phyloP scores from a whole-genome alignment of 2,329 filamentous ascomycete genomes.

The Botrytis hyacinthi region DNA sequence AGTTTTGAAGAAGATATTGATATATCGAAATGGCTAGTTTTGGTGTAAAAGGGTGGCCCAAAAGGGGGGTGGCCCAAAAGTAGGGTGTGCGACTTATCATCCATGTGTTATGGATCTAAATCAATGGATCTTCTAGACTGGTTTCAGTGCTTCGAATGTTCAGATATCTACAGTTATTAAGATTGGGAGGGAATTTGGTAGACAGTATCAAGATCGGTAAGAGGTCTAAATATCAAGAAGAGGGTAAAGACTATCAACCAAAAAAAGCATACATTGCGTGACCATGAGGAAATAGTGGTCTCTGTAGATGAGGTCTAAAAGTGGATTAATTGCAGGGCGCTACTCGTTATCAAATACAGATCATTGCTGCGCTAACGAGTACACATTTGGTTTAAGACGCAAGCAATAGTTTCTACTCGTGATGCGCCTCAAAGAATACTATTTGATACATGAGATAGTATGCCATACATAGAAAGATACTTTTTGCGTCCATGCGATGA shows the following conservation, averaged over 20 bases:
- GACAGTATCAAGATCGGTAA: not conserved
- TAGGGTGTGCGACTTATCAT: too few relatives aligned
- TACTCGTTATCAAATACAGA: not conserved
- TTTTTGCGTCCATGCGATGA: not conserved
- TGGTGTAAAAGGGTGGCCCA: too few relatives aligned
- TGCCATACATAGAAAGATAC: not conserved
- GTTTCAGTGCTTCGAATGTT: not conserved
- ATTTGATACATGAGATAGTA: not conserved
- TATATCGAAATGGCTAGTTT: too few relatives aligned
- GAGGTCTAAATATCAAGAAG: not conserved
- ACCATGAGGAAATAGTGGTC: not conserved
- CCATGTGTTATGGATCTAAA: not conserved
- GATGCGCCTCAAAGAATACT: not conserved
- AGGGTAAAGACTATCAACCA: not conserved
- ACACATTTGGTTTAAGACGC: not conserved
- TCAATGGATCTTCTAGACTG: not conserved
- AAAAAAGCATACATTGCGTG: not conserved
- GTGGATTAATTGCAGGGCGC: not conserved
- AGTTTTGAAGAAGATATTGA: too few relatives aligned
- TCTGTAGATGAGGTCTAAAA: not conserved
- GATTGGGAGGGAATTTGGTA: not conserved
- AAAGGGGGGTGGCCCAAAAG: too few relatives aligned
- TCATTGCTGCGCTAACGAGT: not conserved
- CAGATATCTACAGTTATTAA: too few relatives aligned
- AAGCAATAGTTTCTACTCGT: not conserved